Evolutionary conservation across 1,139 yeast species (phyloP), one percentile per base, ranked within the genome.

Genomic region (Geotrichum histeridarum): DNA sequence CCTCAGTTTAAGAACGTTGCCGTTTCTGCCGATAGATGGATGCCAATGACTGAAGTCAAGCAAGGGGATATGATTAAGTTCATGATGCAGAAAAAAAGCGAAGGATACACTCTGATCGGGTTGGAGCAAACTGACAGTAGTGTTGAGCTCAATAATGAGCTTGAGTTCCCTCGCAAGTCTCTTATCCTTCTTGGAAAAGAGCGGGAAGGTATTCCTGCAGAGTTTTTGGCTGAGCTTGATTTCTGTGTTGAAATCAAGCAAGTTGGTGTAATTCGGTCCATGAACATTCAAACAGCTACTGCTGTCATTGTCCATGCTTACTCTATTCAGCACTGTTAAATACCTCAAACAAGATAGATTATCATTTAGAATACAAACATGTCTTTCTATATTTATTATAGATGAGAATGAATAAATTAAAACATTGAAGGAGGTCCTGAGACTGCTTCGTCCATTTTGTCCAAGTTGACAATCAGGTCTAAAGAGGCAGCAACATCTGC

Each of bases 271-370:
- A 82, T 91, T 47, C 77, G 98, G 62, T 88, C 96, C 1, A 90
- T 91, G 98, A 91, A 91, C 66, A 90, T 91, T 59, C 98, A 91
- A 71, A 91, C 98, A 0, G 98, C 97, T 0, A 84, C 97, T 0
- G 97, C 98, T 0, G 90, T 91, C 32, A 81, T 90, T 43, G 96
- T 88, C 4, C 95, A 91, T 68, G 94, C 96, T 0, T 91, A 91
- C 65, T 83, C 96, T 1, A 74, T 82, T 11, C 95, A 89, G 66
- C 90, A 87, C 66, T 69, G 73, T 57, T 62, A 55, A 53, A 18
- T 39, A 36, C 32, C 31, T 15, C 14, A 4, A 18, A 22, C 5
- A 22, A 8, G 3, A 22, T 42, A n/a, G 2, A 11, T 17, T 8
- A 12, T 39, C 4, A 12, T 39, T 39, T 39, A 12, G 15, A 14